Base-by-base conservation (phyloP, 768 basidiomycete species). In the Hygrocybe coccinea region DNA sequence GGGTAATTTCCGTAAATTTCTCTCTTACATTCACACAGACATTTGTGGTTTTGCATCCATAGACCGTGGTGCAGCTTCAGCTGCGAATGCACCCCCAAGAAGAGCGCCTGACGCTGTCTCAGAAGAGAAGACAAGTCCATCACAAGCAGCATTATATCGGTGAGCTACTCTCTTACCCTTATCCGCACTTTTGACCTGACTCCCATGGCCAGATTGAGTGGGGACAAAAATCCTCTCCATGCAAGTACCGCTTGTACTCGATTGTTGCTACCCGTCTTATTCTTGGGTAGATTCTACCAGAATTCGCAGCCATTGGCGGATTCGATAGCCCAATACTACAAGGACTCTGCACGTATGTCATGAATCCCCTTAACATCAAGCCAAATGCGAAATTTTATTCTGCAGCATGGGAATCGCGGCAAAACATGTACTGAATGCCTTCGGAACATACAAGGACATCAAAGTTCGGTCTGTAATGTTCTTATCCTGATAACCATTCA, bases 91-190 rank as follows among this genome's bases (percentile, higher is more conserved):
- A 7, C 84, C 87, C 12, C 97, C 95, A 0, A 83, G 85, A 65
- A 86, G 95, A 35, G 74, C 77, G 38, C 91, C 97, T 1, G 95
- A 98, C 69, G 87, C 81, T 3, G 82, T 89, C 29, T 68, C 89
- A 15, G 94, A 97, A 70, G 97, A 98, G 71, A 85, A 89, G 76
- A 98, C 97, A 0, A 74, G 76, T 10, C 64, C 79, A 5, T 76
- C 81, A 3, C 95, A 98, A 67, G 95, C 95, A 9, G 95, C 92
- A 0, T 67, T 98, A 51, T 99, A 99, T 69, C 82, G 97, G 90
- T 90, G 62, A 55, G 77, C 62, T 17, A 21, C 22, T 29, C 50
- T 54, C 10, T 36, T 37, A 19, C 25, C 38, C 45, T 39, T 22
- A 49, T 8, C 21, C 11, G 6, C 5, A 24, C 22, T 39, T 56